Evolutionary conservation across 1,139 yeast genomes (phyloP).

Genomic region (Geotrichum histeridarum): DNA sequence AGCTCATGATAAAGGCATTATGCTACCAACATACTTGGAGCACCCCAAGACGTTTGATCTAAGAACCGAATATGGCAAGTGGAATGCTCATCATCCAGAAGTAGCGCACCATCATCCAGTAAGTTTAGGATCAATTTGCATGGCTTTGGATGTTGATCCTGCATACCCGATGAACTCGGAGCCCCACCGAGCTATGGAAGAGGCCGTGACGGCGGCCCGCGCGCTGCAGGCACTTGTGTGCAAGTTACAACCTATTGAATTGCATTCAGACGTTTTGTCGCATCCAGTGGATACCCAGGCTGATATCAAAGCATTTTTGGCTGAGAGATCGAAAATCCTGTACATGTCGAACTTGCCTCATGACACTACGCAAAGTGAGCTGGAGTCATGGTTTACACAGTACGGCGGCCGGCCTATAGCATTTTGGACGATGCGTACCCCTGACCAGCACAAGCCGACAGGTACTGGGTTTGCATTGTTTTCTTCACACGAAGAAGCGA

Average conservation of each 20-base stretch:
- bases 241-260: slow-evolving; percentile 51
- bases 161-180: slow-evolving; percentile 19
- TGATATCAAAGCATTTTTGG: slow-evolving; percentile 62
- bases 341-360: slow-evolving; percentile 71
- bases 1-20: slow-evolving; percentile 69
- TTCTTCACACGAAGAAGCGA: slow-evolving; percentile 79
- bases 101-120: slow-evolving; percentile 49
- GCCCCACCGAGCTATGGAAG: slow-evolving; percentile 42
- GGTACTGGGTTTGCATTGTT: slow-evolving; percentile 82
- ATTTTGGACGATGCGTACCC: slow-evolving; percentile 74
- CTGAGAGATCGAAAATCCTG: slow-evolving; percentile 73
- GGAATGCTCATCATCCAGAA: slow-evolving; percentile 67
- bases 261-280: slow-evolving; percentile 54
- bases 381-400: slow-evolving; percentile 88
- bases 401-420: slow-evolving; percentile 83
- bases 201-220: slow-evolving; percentile 41
- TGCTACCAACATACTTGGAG: slow-evolving; percentile 68
- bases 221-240: slow-evolving; percentile 50
- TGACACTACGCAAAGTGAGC: slow-evolving; percentile 85
- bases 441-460: slow-evolving; percentile 47
- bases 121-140: slow-evolving; percentile 49
- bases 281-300: slow-evolving; percentile 70
- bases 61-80: slow-evolving; percentile 62
- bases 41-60: slow-evolving; percentile 76
- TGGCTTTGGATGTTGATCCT: slow-evolving; percentile 55